These are phyloP conservation scores for Pachysandra terminalis DNA, from an alignment of 164 flowering plant species.

Conservation along the genomic window DNA sequence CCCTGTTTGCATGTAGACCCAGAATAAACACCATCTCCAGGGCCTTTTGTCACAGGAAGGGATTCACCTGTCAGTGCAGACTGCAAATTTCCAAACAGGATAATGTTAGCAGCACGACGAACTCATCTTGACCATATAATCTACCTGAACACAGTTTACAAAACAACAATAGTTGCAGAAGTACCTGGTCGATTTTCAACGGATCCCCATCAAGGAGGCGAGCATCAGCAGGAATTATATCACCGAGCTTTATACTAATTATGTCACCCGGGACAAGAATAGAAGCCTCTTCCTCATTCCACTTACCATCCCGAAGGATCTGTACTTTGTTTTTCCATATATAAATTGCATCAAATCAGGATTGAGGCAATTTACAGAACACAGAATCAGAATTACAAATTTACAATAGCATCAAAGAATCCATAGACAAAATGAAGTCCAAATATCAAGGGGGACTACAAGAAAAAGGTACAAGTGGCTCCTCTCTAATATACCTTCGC, in stretches of 20 bases:
- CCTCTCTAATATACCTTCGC: slow-evolving; percentile 52
- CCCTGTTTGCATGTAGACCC: slow-evolving; percentile 47
- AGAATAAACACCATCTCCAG: slow-evolving; percentile 43
- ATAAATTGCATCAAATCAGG: background rate
- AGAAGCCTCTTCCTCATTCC: slow-evolving; percentile 82
- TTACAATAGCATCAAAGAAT: background rate
- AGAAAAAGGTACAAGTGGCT: background rate
- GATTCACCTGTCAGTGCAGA: slow-evolving; percentile 45
- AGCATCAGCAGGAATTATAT: slow-evolving; percentile 89
- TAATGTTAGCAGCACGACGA: slow-evolving; percentile 2
- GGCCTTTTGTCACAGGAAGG: slow-evolving; percentile 40
- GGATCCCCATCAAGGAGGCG: slow-evolving; percentile 94
- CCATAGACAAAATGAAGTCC: background rate
- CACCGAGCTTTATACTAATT: slow-evolving; percentile 83
- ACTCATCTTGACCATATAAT: background rate
- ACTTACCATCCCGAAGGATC: slow-evolving; percentile 83
- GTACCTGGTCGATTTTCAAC: slow-evolving; percentile 82
- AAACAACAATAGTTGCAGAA: background rate
- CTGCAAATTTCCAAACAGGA: slow-evolving; percentile 15
- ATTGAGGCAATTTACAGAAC: background rate
- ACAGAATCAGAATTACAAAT: background rate
- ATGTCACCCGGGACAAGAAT: slow-evolving; percentile 89
- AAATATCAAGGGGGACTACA: background rate
- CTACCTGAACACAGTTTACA: background rate
- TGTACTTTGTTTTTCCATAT: slow-evolving; percentile 17